A percentile compares a stretch with the other conserved stretches of the same genome.
These are phyloP conservation scores for Tuber brumale DNA, from an alignment of 495 filamentous ascomycete species.

Conservation along the genomic window DNA sequence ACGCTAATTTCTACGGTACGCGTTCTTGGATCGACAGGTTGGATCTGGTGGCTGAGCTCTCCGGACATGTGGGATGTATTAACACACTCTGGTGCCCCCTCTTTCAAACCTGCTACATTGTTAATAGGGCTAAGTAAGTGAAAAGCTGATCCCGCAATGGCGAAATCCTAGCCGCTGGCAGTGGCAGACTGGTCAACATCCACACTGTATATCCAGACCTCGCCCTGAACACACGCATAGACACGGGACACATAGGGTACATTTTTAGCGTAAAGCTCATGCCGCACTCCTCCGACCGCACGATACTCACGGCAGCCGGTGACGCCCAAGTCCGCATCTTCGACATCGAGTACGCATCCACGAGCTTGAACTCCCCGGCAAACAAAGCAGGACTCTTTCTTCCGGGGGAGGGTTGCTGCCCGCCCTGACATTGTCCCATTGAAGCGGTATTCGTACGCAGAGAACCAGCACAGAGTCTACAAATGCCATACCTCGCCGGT, in stretches of 20 bases:
- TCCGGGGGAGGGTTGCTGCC: neutral
- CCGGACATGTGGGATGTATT: conserved; percentile 65
- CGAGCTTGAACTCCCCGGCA: conserved; percentile 7
- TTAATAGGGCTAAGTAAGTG: neutral
- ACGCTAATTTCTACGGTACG: conserved; percentile 58
- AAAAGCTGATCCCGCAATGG: conserved; percentile 63
- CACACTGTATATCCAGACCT: conserved; percentile 64
- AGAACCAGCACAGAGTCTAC: conserved; percentile 58
- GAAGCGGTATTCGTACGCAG: conserved; percentile 26
- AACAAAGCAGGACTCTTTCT: neutral
- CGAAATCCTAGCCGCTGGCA: conserved; percentile 55
- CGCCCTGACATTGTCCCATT: conserved; percentile 12
- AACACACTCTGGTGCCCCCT: conserved; percentile 58
- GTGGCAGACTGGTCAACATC: conserved; percentile 59
- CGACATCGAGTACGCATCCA: conserved; percentile 58
- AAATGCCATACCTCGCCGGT: conserved; percentile 62
- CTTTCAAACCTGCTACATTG: neutral
- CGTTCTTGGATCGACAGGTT: conserved; percentile 58
- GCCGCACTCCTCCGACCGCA: conserved; percentile 65
- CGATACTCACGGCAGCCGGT: conserved; percentile 61
- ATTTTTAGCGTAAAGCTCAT: conserved; percentile 78
- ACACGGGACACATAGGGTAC: conserved; percentile 62
- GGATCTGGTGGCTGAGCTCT: conserved; percentile 71
- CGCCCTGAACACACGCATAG: conserved; percentile 56
- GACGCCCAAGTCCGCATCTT: conserved; percentile 65